Conservation (phyloP, 2,329 filamentous ascomycete genomes). For the Calonectria honghensis region DNA sequence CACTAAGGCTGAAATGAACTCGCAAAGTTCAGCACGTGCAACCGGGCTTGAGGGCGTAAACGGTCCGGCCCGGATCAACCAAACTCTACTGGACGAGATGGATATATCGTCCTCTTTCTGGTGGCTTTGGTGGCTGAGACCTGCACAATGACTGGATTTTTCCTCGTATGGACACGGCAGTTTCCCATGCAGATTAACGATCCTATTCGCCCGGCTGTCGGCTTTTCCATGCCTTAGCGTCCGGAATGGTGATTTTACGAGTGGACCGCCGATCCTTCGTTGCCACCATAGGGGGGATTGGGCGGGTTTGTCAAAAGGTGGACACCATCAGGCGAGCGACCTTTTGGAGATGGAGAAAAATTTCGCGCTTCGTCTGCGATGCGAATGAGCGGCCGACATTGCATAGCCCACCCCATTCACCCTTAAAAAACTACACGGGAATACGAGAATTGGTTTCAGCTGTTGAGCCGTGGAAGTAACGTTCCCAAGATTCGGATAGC, state of each 20-base stretch:
- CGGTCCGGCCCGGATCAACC: slow-evolving; percentile 15
- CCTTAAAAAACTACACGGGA: background rate
- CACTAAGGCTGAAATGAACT: slow-evolving; percentile 22
- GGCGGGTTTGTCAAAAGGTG: slow-evolving; percentile 5
- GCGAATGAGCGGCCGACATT: background rate
- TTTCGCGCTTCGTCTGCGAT: background rate
- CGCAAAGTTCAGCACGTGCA: slow-evolving; percentile 1
- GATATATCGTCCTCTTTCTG: background rate
- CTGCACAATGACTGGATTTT: background rate
- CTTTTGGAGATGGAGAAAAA: background rate
- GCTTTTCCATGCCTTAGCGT: slow-evolving; percentile 16
- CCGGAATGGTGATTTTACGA: background rate
- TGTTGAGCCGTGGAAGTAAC: background rate
- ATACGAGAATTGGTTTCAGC: background rate
- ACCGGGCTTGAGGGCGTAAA: background rate
- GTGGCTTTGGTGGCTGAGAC: background rate
- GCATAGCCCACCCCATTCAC: background rate
- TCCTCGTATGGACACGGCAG: background rate
- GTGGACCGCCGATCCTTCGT: slow-evolving; percentile 24
- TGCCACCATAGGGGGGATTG: background rate
- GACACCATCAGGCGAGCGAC: background rate
- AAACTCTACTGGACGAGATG: slow-evolving; percentile 10
- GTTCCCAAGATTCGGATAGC: background rate
- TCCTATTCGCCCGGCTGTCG: background rate
- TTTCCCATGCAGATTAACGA: background rate